Conservation (phyloP, 495 filamentous ascomycete species). For the Mycothermus thermophilus region DNA sequence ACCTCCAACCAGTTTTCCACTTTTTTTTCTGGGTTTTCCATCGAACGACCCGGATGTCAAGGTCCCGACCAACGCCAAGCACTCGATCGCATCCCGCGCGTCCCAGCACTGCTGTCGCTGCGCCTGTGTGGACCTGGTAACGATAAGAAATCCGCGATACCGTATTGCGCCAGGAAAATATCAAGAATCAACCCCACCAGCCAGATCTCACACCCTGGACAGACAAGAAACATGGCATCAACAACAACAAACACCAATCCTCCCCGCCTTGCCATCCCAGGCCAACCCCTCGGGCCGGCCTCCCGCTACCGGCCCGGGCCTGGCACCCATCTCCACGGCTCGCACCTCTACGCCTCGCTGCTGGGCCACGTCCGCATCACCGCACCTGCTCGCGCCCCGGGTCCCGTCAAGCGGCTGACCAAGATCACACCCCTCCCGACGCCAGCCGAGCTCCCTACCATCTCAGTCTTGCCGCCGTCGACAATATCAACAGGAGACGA, state of each 20-base stretch:
- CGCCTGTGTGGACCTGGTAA: too few species aligned
- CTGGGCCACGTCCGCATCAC: slow-evolving; percentile 46
- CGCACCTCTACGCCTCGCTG: slow-evolving; percentile 58
- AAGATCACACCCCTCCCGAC: slow-evolving; percentile 28
- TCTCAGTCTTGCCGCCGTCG: slow-evolving; percentile 26
- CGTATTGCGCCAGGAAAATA: too few species aligned
- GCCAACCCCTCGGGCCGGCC: slow-evolving; percentile 59
- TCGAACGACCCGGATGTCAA: slow-evolving; percentile 10
- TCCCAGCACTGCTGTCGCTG: too few species aligned
- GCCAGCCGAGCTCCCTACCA: slow-evolving; percentile 22
- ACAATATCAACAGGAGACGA: too few species aligned
- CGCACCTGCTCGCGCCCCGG: slow-evolving; percentile 33
- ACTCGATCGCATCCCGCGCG: not conserved
- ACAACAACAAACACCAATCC: slow-evolving; percentile 1
- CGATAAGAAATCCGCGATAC: too few species aligned
- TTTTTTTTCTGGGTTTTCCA: slow-evolving; percentile 1
- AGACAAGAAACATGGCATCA: not conserved
- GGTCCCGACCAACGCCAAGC: slow-evolving; percentile 6
- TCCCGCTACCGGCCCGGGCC: slow-evolving; percentile 54
- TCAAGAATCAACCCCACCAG: too few species aligned
- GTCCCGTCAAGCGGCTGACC: slow-evolving; percentile 44
- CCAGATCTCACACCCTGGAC: too few species aligned
- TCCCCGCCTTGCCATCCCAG: slow-evolving; percentile 43
- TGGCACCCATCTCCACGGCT: slow-evolving; percentile 65
- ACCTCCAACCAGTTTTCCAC: not conserved